Base-by-base conservation (phyloP, 2,329 filamentous ascomycete species). In the Domatiomyces catenatus region DNA sequence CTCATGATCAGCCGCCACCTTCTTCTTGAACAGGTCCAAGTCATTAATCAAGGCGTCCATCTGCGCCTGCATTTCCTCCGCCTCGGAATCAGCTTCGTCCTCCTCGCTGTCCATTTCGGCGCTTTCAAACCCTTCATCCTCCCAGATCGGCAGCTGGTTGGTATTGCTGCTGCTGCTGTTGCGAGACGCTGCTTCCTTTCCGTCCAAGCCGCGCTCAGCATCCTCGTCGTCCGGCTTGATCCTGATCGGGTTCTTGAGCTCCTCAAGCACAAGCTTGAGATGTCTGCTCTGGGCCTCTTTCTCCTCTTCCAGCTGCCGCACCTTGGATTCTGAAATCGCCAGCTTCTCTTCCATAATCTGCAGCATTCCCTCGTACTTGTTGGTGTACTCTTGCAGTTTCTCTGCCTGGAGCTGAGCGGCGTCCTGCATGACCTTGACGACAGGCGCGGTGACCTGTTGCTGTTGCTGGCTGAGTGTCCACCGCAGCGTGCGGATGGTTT, bases 311-410 rank as follows among this genome's bases (percentile, higher is more conserved):
- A 98, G 70, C 56, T 84, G 86, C 58, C 87, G 82, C 64, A 98
- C 94, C 75, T 94, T 95, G 71, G 84, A 87, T 64, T 96, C 90
- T 26, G 85, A 83, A 12, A 96, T 85, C 66, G 93, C 83, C 53
- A 84, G 80, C 56, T 83, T 84, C 69, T 98, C 92, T 66, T 96
- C 89, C 89, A 95, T 95, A 67, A 94, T 79, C 53, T 89, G 81
- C 67, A 96, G 88, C 84, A 98, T 88, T 51, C 83, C 79, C 46
- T 80, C 76, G 17, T 98, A 92, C 61, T 89, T 85, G 57, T 81
- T 81, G 70, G 98, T 92, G 67, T 96, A 98, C 66, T 94, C 88
- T 61, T 96, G 92, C 20, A 98, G 72, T 59, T 83, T 83, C 65
- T 92, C 86, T 56, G 88, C 86, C 57, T 86, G 81, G 39, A 83